phyloP scores from a whole-genome alignment of 2,329 filamentous ascomycete genomes.

The Colletotrichum siamense region DNA sequence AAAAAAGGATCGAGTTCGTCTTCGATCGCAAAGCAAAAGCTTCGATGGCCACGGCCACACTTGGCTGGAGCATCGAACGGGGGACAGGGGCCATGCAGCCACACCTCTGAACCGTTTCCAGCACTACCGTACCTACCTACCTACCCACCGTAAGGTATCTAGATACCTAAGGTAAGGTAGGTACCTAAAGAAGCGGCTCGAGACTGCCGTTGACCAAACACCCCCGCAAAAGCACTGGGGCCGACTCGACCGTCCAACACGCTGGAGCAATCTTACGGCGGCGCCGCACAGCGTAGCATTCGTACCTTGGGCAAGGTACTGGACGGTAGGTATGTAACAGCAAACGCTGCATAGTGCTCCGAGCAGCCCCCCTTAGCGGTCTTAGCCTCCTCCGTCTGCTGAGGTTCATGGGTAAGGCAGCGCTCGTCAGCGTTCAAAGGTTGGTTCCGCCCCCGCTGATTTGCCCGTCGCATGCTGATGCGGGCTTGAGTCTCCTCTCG shows the following conservation, averaged over 20 bases:
- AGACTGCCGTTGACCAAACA: not conserved
- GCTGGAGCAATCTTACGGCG: not conserved
- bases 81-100: conserved; percentile 2
- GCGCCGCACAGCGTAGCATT: not conserved
- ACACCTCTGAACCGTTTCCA: not conserved
- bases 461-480: not conserved
- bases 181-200: not conserved
- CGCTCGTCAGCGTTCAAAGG: not conserved
- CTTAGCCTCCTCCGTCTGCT: not conserved
- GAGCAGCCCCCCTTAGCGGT: not conserved
- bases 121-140: not conserved
- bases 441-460: not conserved
- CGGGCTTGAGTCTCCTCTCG: not conserved
- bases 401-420: not conserved
- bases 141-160: not conserved
- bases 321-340: not conserved
- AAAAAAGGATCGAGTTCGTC: not conserved
- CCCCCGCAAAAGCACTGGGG: not conserved
- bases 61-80: not conserved
- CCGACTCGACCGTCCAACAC: not conserved
- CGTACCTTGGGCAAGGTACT: too few relatives aligned
- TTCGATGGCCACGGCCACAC: conserved; percentile 17
- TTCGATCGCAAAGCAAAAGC: conserved; percentile 7
- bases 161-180: not conserved
- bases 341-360: not conserved